Evolutionary conservation across 805 yeast species (phyloP).

Genomic region (Komagataella populi): DNA sequence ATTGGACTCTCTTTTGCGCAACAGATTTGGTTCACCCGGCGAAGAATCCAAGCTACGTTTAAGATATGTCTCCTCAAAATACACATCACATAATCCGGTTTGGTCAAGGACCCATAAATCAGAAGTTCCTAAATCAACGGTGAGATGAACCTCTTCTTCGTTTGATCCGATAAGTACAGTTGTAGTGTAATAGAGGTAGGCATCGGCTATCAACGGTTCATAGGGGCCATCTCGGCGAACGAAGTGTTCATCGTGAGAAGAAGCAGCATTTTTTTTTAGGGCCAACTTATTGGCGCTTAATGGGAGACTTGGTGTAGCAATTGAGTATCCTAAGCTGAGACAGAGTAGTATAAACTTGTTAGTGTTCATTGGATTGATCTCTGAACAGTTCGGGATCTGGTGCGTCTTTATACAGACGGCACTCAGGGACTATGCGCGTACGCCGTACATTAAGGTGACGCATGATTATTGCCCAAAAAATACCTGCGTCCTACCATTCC

Average conservation of each 20-base stretch:
- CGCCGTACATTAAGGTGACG: no score
- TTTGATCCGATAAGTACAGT: not conserved
- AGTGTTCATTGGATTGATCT: not conserved
- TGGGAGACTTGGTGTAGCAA: not conserved
- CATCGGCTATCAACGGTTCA: not conserved
- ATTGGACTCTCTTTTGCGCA: not conserved
- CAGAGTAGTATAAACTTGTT: not conserved
- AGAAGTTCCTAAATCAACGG: not conserved
- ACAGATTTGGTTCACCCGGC: not conserved
- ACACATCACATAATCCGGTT: not conserved
- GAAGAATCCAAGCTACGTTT: not conserved
- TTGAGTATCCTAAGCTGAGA: not conserved
- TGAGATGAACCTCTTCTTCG: not conserved
- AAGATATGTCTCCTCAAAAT: not conserved
- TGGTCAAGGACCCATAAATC: not conserved
- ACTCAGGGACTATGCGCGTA: no score
- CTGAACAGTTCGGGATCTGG: not conserved
- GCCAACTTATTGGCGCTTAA: not conserved
- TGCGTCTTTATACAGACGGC: not conserved
- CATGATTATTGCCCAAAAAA: no score
- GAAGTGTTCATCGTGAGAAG: not conserved
- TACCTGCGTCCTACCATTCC: not conserved
- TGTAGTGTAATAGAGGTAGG: not conserved
- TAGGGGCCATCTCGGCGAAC: not conserved
- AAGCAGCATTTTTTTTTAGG: not conserved